phyloP scores from a whole-genome alignment of 257 asterid genomes.

The Paulownia fortunei region DNA sequence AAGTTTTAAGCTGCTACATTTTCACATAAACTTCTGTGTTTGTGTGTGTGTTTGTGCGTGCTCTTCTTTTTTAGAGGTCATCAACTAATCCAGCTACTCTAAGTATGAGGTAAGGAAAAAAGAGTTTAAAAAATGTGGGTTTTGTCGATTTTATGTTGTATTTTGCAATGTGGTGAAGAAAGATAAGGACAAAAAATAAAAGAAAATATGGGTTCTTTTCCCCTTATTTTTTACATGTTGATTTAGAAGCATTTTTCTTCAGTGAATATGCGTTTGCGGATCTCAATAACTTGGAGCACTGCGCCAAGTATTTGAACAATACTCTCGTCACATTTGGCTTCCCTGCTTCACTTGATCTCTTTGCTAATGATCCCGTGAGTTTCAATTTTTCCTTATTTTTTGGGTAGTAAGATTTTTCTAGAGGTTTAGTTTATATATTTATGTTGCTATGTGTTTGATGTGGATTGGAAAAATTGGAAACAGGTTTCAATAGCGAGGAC shows the following conservation, averaged over 20 bases:
- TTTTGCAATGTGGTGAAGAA: not conserved
- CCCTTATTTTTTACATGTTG: conserved; percentile 6
- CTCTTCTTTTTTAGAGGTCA: conserved; percentile 56
- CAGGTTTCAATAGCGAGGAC: conserved; percentile 94
- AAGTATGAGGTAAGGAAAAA: conserved; percentile 63
- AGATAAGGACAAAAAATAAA: not conserved
- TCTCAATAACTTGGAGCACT: conserved; percentile 88
- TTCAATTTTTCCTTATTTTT: conserved; percentile 42
- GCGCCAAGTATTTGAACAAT: conserved; percentile 94
- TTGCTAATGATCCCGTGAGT: conserved; percentile 88
- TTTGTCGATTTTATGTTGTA: not conserved
- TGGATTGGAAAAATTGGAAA: conserved; percentile 2
- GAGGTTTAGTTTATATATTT: conserved; percentile 1
- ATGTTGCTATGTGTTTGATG: not conserved
- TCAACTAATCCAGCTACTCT: conserved; percentile 50
- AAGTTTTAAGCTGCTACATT: conserved; percentile 13
- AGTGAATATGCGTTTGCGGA: conserved; percentile 82
- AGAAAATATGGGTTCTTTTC: not conserved
- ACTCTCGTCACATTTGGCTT: conserved; percentile 90
- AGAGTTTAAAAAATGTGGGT: conserved; percentile 2
- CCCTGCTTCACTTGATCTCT: conserved; percentile 97
- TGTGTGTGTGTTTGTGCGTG: conserved; percentile 6
- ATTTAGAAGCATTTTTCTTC: conserved; percentile 12
- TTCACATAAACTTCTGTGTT: not conserved
- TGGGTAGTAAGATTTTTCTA: too few species aligned